Base-by-base conservation (phyloP, 2,329 filamentous ascomycete genomes). In the Fusarium nurragi region DNA sequence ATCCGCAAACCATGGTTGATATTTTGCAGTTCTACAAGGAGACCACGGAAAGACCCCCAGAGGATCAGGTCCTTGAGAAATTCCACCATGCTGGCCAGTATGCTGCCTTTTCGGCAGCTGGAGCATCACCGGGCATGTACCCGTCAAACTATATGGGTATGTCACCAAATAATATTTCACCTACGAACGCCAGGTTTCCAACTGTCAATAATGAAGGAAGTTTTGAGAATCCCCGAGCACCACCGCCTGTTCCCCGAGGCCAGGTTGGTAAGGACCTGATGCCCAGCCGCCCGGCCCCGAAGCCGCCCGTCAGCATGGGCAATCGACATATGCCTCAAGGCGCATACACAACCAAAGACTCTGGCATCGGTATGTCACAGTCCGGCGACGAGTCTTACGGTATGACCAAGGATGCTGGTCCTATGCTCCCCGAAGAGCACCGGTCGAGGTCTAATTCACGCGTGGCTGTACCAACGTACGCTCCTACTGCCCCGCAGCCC, bases 21-120 rank as follows among this genome's bases (percentile, higher is more conserved):
- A 95, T 99, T 72, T 90, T 99, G 78, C 92, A 90, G 59, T 98
- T 98, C 77, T 98, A 97, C 83, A 96, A 97, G 77, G 94, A 97
- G 80, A 97, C 93, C 66, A 90, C 92, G 23, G 92, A 94, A 70
- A 84, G 83, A 70, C 88, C 87, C 58, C 87, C 88, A 62, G 93
- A 97, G 75, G 92, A 97, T 73, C 91, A 92, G 71, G 90, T 95
- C 55, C 92, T 95, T 83, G 94, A 98, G 77, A 99, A 99, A 77
- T 97, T 99, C 77, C 93, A 96, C 72, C 89, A 97, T 80, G 93
- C 91, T 50, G 88, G 90, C 72, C 81, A 83, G 51, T 78, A 81
- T 67, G 75, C 77, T 67, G 71, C 77, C 67, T 75, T 78, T 65
- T 73, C 79, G 72, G 74, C 80, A 73, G 72, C 80, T 65, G 77